Conservation (phyloP, 2,329 filamentous ascomycete genomes). For the Penicillium expansum region DNA sequence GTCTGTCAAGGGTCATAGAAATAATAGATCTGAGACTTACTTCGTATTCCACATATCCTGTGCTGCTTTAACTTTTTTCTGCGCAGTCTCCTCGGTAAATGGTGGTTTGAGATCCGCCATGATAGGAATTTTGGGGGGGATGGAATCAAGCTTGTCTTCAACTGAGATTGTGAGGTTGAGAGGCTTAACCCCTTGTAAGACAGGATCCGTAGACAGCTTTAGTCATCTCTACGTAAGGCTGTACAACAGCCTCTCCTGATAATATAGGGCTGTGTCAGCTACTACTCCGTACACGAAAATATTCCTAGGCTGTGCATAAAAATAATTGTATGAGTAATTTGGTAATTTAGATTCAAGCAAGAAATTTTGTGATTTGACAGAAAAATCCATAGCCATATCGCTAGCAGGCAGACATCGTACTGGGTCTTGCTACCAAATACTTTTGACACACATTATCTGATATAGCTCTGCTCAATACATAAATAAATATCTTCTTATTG, state of each 20-base stretch:
- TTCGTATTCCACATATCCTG: constrained; percentile 80
- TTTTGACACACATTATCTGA: background rate
- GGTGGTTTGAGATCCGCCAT: constrained; percentile 58
- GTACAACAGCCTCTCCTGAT: too few species aligned
- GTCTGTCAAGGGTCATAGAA: background rate
- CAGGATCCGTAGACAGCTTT: background rate
- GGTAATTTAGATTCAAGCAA: background rate
- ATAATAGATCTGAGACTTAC: constrained; percentile 43
- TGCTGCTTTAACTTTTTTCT: constrained; percentile 75
- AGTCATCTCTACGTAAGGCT: background rate
- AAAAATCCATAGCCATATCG: background rate
- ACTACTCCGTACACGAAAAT: background rate
- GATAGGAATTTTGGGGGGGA: background rate
- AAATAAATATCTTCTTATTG: background rate
- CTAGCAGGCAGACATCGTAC: background rate
- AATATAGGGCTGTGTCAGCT: too few species aligned
- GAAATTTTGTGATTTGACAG: background rate
- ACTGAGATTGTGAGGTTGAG: background rate
- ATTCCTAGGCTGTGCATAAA: background rate
- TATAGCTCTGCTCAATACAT: background rate
- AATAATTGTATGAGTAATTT: background rate
- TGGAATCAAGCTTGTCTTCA: background rate
- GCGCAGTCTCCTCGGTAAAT: constrained; percentile 70
- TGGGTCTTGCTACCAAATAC: background rate
- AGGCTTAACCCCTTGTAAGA: background rate